Base-by-base conservation (phyloP, 805 yeast species). In the Wickerhamomyces bisporus region DNA sequence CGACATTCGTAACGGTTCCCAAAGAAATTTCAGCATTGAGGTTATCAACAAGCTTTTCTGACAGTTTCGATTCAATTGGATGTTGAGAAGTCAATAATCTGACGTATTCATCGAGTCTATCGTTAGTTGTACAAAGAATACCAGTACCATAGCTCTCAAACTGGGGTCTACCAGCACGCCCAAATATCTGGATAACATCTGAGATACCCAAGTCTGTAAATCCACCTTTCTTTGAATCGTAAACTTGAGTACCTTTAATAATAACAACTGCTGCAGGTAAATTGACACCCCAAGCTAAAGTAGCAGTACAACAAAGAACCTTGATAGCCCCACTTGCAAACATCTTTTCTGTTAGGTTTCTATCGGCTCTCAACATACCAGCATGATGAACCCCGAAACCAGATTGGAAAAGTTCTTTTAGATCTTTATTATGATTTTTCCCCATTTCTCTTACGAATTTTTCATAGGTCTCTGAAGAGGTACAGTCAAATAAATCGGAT, bases 161-260 rank as follows among this genome's bases (percentile, higher is more conserved):
- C 51, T 94, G 98, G 1, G 99, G 99, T 63, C 99, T 79, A 64
- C 99, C 99, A 20, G 98, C 98, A 67, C 99, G 84, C 50, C 99
- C 99, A 65, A 93, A 93, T 48, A 93, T 93, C 66, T 93, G 99
- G 44, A 94, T 84, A 28, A 93, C 96, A 64, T 93, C 99, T 0
- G 96, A 84, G 14, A 93, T 91, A 2, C 98, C 98, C 28, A 94
- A 66, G 56, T 93, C 98, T 3, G 82, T 77, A 54, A 80, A 86
- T 0, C 98, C 98, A 71, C 98, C 98, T 37, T 82, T 83, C 57
- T 89, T 86, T 0, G 98, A 73, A 57, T 93, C 95, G 56, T 93
- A 93, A 0, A 93, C 88, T 55, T 91, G 96, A 0, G 99, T 93
- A 0, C 99, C 99, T 53, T 93, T 93, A 24, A 93, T 79, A 45